These are phyloP conservation scores for Oehlia diaphana DNA, from an alignment of 192 early-diverging fungal genomes.

Conservation along the genomic window DNA sequence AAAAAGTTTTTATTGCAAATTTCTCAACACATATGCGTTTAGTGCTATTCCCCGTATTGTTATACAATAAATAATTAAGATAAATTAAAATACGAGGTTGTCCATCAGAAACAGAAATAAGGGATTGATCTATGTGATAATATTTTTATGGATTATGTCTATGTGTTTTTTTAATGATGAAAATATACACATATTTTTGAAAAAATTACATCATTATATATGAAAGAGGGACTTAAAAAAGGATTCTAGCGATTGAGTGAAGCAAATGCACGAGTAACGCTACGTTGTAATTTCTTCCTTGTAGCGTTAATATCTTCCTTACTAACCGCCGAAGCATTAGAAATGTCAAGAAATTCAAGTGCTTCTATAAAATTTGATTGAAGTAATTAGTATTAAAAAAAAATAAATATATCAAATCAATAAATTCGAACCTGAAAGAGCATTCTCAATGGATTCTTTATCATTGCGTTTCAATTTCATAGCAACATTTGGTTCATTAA, in stretches of 20 bases:
- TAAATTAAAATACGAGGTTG: too few relatives aligned
- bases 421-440: conserved; percentile 43
- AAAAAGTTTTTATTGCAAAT: too few relatives aligned
- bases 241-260: conserved; percentile 35
- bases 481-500: conserved; percentile 69
- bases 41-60: too few relatives aligned
- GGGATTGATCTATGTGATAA: too few relatives aligned
- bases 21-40: too few relatives aligned
- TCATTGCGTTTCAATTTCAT: conserved; percentile 73
- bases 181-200: not conserved
- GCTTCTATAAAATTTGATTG: conserved; percentile 48
- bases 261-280: conserved; percentile 61
- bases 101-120: too few relatives aligned
- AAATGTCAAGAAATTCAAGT: conserved; percentile 65
- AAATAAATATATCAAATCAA: too few relatives aligned
- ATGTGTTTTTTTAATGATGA: not conserved
- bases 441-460: conserved; percentile 69
- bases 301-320: conserved; percentile 58
- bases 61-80: too few relatives aligned
- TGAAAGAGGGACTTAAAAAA: not conserved
- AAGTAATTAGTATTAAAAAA: not conserved
- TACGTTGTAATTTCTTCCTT: conserved; percentile 67
- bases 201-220: not conserved
- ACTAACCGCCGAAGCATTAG: conserved; percentile 37
- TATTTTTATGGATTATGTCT: too few relatives aligned